A percentile compares a stretch with the other conserved stretches of the same genome.
Conservation (phyloP, 1,284 basidiomycete genomes). For the Kwoniella shivajii region DNA sequence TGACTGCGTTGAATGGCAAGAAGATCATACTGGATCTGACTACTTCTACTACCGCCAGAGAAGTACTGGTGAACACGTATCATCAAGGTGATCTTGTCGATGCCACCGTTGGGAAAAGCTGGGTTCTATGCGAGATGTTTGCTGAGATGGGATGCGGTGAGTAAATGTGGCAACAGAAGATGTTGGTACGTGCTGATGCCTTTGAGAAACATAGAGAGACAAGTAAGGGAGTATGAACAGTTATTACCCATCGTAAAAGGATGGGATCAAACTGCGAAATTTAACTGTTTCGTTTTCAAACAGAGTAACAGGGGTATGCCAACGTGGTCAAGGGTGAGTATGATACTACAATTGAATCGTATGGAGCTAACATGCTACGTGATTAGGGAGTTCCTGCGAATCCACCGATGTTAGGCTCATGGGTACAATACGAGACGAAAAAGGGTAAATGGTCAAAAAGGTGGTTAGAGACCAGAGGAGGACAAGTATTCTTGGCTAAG, state of each 20-base stretch:
- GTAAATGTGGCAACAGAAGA: conserved; percentile 18
- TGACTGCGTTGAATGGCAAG: conserved; percentile 33
- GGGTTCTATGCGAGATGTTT: conserved; percentile 50
- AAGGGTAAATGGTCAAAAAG: conserved; percentile 90
- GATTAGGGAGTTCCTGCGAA: conserved; percentile 68
- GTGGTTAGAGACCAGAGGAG: conserved; percentile 79
- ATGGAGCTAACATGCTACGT: not conserved
- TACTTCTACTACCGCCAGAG: conserved; percentile 40
- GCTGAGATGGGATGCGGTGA: conserved; percentile 47
- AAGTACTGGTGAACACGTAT: conserved; percentile 33
- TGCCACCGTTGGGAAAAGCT: conserved; percentile 26
- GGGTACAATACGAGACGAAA: conserved; percentile 81
- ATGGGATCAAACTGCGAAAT: conserved; percentile 76
- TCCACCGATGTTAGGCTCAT: conserved; percentile 70
- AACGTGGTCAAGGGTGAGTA: conserved; percentile 23
- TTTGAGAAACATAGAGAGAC: conserved; percentile 65
- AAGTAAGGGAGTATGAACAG: conserved; percentile 77
- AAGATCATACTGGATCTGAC: conserved; percentile 39
- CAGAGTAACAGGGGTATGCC: conserved; percentile 63
- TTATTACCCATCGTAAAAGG: conserved; percentile 71
- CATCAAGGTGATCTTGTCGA: conserved; percentile 30
- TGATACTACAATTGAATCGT: not conserved
- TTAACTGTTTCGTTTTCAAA: conserved; percentile 76
- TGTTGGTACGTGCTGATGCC: not conserved
- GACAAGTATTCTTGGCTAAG: conserved; percentile 80